Evolutionary conservation across 2,329 filamentous ascomycete genomes (phyloP).

Genomic region (Rutstroemia sp.): DNA sequence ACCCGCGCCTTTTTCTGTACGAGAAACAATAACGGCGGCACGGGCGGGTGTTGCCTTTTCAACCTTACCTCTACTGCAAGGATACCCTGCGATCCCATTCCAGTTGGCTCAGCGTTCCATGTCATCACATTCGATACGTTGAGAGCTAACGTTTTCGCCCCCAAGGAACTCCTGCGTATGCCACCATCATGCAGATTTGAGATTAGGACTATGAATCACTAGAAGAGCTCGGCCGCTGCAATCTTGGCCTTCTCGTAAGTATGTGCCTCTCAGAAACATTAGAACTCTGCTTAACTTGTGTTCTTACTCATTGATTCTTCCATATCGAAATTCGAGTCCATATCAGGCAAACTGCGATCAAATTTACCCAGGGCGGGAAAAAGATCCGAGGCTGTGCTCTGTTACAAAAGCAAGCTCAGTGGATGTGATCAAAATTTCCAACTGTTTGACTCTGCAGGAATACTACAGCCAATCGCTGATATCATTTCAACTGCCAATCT

Average conservation of each 20-base stretch:
- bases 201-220: background rate
- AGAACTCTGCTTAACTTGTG: background rate
- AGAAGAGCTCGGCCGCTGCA: background rate
- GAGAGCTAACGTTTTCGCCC: background rate
- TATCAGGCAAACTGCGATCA: background rate
- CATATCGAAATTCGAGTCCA: background rate
- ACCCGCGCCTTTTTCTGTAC: background rate
- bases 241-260: background rate
- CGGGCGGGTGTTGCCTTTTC: background rate
- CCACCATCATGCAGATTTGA: slow-evolving; percentile 3
- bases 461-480: too few species aligned
- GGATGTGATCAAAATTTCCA: background rate
- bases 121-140: background rate
- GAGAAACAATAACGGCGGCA: background rate
- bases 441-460: too few species aligned
- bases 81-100: background rate
- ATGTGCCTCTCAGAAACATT: background rate
- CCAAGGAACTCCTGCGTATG: background rate
- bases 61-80: background rate
- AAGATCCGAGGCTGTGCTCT: background rate
- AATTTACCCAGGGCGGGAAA: background rate
- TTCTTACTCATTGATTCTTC: background rate
- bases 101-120: background rate
- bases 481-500: too few species aligned
- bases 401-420: background rate